These are phyloP conservation scores for Eucalyptus sp. DNA, from an alignment of 345 rosid genomes.

Conservation along the genomic window DNA sequence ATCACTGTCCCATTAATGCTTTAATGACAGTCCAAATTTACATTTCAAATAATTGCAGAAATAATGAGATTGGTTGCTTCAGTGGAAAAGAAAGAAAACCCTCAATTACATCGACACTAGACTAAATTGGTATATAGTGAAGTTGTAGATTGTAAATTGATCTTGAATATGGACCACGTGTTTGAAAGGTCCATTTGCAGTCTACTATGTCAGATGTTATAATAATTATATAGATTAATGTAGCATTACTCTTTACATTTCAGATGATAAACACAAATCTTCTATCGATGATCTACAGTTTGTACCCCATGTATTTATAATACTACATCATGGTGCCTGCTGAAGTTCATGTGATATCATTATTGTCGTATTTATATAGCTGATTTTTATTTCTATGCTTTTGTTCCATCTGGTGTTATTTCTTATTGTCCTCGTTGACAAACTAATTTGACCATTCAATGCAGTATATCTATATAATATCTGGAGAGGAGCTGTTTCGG, in stretches of 20 bases:
- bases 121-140: background rate
- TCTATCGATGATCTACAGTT: background rate
- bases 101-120: background rate
- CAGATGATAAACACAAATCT: background rate
- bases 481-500: slow-evolving; percentile 56
- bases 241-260: background rate
- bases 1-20: background rate
- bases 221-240: background rate
- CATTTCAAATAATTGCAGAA: background rate
- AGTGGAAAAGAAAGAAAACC: background rate
- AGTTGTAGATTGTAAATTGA: background rate
- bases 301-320: background rate
- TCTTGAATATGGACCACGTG: background rate
- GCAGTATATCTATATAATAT: slow-evolving; percentile 63
- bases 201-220: background rate
- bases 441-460: background rate
- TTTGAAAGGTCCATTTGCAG: background rate
- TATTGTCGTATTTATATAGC: background rate
- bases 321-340: background rate
- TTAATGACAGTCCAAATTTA: background rate
- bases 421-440: background rate
- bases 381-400: background rate
- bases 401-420: background rate
- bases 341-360: background rate
- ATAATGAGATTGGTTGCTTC: background rate